A percentile compares a stretch with the other conserved stretches of the same genome.
Conservation (phyloP, 2,329 filamentous ascomycete species). For the Cytospora paraplurivora region DNA sequence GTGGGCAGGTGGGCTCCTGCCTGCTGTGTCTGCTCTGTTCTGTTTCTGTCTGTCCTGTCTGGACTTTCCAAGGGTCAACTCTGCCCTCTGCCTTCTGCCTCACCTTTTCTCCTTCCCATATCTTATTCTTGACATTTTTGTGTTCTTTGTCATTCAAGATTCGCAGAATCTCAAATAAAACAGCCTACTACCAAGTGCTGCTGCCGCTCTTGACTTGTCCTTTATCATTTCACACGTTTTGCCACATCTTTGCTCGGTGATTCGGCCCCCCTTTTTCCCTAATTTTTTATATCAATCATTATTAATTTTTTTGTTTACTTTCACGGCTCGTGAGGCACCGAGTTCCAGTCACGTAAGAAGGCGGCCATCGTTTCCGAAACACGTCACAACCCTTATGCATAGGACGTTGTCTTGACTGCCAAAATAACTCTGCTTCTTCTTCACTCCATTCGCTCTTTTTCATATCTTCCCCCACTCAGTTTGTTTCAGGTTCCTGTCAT, state of each 20-base stretch:
- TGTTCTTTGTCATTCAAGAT: slow-evolving; percentile 9
- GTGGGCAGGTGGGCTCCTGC: slow-evolving; percentile 3
- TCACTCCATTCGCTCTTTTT: slow-evolving; percentile 4
- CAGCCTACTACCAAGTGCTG: slow-evolving; percentile 6
- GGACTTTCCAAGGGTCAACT: neutral
- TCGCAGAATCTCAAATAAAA: slow-evolving; percentile 2
- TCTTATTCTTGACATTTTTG: slow-evolving; percentile 3
- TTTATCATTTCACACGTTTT: slow-evolving; percentile 2
- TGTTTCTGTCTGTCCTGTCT: neutral
- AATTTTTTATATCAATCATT: neutral
- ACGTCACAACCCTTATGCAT: slow-evolving; percentile 14
- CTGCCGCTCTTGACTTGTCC: neutral
- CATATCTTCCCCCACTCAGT: neutral
- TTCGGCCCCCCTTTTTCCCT: slow-evolving; percentile 22
- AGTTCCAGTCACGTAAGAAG: slow-evolving; percentile 24
- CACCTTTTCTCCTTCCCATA: neutral
- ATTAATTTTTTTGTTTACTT: slow-evolving; percentile 9
- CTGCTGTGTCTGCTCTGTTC: neutral
- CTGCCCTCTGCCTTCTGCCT: neutral
- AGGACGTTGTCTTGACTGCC: slow-evolving; percentile 5
- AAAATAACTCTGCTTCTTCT: slow-evolving; percentile 6
- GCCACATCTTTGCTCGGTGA: slow-evolving; percentile 17
- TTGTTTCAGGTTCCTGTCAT: neutral
- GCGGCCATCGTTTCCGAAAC: slow-evolving; percentile 18
- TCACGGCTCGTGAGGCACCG: slow-evolving; percentile 24